Conservation (phyloP, 2,329 filamentous ascomycete genomes). For the Calonectria hongkongensis region DNA sequence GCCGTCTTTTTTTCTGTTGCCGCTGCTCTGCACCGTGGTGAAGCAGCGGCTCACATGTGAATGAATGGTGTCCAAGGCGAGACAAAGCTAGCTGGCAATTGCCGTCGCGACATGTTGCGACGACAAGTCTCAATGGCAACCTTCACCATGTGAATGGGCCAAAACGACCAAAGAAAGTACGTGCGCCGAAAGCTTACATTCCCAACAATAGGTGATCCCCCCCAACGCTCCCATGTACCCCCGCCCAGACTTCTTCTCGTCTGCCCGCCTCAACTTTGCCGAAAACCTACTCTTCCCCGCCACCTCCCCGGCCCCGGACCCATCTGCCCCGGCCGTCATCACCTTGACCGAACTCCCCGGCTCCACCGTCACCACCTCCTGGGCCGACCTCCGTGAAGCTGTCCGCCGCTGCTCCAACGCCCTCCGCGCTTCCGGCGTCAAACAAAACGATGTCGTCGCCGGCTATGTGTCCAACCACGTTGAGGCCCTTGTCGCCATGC, state of each 20-base stretch:
- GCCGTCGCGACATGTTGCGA: not conserved
- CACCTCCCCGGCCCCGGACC: constrained; percentile 62
- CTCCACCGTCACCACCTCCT: constrained; percentile 76
- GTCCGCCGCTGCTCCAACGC: constrained; percentile 84
- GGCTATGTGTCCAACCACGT: constrained; percentile 93
- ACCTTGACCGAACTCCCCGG: constrained; percentile 84
- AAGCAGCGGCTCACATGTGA: constrained; percentile 13
- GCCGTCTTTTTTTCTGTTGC: not conserved
- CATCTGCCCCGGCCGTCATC: constrained; percentile 82
- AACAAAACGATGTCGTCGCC: constrained; percentile 74
- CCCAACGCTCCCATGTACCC: constrained; percentile 85
- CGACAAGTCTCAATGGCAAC: not conserved
- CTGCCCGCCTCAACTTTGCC: constrained; percentile 90
- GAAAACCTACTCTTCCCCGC: constrained; percentile 93
- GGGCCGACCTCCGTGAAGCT: constrained; percentile 86
- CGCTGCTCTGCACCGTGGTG: constrained; percentile 1
- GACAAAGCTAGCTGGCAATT: not conserved
- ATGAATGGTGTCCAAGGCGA: constrained; percentile 6
- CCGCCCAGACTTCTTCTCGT: constrained; percentile 88
- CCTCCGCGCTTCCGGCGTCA: constrained; percentile 79
- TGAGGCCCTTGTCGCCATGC: constrained; percentile 90
- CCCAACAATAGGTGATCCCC: constrained; percentile 77
- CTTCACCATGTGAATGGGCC: not conserved
- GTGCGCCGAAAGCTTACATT: constrained; percentile 8
- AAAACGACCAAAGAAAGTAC: not conserved